Evolutionary conservation across 805 yeast genomes (phyloP).

Genomic region (Huiozyma sinensis): DNA sequence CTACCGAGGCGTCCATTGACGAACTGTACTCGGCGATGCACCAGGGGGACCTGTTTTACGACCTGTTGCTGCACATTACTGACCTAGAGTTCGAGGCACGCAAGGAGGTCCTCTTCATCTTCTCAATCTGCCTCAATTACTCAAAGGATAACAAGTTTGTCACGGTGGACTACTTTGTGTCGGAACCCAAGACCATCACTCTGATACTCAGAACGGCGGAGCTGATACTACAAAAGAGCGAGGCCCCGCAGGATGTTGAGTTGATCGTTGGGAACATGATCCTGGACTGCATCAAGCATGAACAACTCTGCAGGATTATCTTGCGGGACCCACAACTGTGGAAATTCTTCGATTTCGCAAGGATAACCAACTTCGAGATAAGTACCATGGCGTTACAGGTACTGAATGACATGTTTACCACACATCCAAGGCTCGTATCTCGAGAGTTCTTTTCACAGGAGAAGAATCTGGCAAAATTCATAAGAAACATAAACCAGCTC

Average conservation of each 20-base stretch:
- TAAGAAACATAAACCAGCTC: constrained; percentile 51
- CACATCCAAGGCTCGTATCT: constrained; percentile 57
- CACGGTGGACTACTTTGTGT: constrained; percentile 71
- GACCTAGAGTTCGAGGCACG: constrained; percentile 81
- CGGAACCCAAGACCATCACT: constrained; percentile 54
- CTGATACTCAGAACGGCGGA: constrained; percentile 66
- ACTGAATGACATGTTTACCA: constrained; percentile 53
- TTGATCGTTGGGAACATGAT: constrained; percentile 67
- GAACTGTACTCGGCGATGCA: constrained; percentile 73
- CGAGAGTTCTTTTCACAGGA: constrained; percentile 47
- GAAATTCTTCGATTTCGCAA: constrained; percentile 73
- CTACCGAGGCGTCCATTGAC: constrained; percentile 64
- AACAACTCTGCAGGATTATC: constrained; percentile 50
- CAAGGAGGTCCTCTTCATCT: constrained; percentile 66
- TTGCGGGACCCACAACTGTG: constrained; percentile 57
- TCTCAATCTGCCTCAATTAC: constrained; percentile 67
- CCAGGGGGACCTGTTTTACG: constrained; percentile 54
- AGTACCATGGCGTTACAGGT: constrained; percentile 86
- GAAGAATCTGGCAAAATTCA: constrained; percentile 47
- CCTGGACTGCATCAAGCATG: constrained; percentile 77
- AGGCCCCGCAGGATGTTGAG: constrained; percentile 43
- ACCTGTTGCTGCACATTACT: constrained; percentile 47
- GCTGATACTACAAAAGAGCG: constrained; percentile 27
- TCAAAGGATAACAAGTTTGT: constrained; percentile 70
- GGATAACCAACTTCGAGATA: constrained; percentile 69